Conservation (phyloP, 768 basidiomycete genomes). For the Melanogaster broomeanus region DNA sequence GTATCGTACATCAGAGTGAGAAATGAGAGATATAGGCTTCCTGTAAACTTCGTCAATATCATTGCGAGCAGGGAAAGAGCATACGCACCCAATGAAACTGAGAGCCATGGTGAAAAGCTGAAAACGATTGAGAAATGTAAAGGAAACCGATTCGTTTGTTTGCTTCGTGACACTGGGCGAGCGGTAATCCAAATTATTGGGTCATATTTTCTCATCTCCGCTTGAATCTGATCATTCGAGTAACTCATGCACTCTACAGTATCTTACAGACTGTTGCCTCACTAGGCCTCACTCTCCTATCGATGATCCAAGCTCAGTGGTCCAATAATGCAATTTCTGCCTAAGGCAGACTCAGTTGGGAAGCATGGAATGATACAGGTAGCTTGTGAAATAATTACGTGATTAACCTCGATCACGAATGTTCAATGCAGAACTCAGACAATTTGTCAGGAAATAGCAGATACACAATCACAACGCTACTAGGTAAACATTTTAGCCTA, state of each 20-base stretch:
- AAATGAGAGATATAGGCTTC: constrained; percentile 88
- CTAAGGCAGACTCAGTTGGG: no score
- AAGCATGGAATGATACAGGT: no score
- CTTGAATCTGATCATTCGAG: constrained; percentile 17
- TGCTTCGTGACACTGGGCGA: constrained; percentile 12
- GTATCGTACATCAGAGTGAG: constrained; percentile 90
- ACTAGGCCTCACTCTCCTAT: no score
- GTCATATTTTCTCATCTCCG: constrained; percentile 28
- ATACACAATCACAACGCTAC: background rate
- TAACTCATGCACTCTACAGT: no score
- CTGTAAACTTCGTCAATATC: constrained; percentile 39
- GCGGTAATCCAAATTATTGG: constrained; percentile 5
- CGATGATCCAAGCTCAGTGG: no score
- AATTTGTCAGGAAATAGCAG: no score
- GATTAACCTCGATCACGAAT: no score
- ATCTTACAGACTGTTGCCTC: no score
- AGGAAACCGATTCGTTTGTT: constrained; percentile 10
- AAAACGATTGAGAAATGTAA: constrained; percentile 16
- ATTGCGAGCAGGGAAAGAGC: background rate
- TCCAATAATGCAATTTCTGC: no score
- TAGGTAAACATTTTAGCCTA: constrained; percentile 1
- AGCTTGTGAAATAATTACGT: no score
- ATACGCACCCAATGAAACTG: constrained; percentile 71
- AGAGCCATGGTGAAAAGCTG: constrained; percentile 54
- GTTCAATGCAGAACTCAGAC: no score